Evolutionary conservation across 176 grass and related monocot genomes (phyloP).

Genomic region (Avena eriantha): DNA sequence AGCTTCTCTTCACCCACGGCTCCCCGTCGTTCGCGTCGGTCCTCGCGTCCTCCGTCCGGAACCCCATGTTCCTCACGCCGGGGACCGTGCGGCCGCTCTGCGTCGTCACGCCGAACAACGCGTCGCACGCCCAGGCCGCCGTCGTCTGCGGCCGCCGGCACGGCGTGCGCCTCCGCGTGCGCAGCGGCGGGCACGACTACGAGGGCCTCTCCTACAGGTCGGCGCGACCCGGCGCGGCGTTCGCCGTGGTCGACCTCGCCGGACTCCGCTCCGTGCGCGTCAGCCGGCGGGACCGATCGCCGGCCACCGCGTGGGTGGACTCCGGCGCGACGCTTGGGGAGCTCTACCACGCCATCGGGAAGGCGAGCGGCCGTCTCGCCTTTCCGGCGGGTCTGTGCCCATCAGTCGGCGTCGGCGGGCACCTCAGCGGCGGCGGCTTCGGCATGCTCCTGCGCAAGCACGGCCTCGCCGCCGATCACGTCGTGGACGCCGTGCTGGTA

Average conservation of each 20-base stretch:
- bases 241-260: background rate
- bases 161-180: slow-evolving; percentile 48
- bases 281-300: background rate
- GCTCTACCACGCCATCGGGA: background rate
- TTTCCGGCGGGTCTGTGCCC: slow-evolving; percentile 8
- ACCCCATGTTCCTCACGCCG: slow-evolving; percentile 52
- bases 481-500: background rate
- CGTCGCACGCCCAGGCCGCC: background rate
- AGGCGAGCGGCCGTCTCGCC: background rate
- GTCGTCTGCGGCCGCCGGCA: slow-evolving; percentile 52
- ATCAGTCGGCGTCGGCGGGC: background rate
- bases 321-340: too few species aligned
- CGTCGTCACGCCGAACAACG: slow-evolving; percentile 51
- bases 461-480: background rate
- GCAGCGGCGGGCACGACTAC: slow-evolving; percentile 70
- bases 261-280: slow-evolving; percentile 7
- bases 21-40: slow-evolving; percentile 49
- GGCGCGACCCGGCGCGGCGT: background rate
- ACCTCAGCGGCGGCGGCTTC: background rate
- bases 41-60: slow-evolving; percentile 51
- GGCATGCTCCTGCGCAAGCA: background rate
- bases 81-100: slow-evolving; percentile 40
- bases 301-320: background rate
- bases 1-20: slow-evolving; percentile 15
- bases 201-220: background rate